A percentile compares a stretch with the other conserved stretches of the same genome.
phyloP scores from a whole-genome alignment of 1,284 basidiomycete species.

The Flammula alnicola region DNA sequence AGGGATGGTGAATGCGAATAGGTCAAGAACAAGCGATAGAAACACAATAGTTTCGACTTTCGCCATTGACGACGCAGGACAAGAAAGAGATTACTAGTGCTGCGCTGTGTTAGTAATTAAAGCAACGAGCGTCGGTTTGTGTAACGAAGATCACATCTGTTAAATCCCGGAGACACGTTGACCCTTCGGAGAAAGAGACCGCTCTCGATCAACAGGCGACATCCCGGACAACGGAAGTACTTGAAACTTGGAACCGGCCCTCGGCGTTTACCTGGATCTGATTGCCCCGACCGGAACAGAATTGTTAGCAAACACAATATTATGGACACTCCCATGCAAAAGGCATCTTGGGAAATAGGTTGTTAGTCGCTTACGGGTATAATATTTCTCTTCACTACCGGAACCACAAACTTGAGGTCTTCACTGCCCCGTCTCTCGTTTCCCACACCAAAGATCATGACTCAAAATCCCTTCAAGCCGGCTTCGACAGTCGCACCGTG shows the following conservation, averaged over 20 bases:
- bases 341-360: no score
- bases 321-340: not conserved
- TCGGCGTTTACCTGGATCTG: slow-evolving; percentile 8
- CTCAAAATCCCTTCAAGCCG: no score
- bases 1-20: slow-evolving; percentile 95
- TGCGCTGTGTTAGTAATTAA: not conserved
- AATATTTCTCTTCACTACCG: no score
- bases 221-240: slow-evolving; percentile 12
- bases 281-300: slow-evolving; percentile 8
- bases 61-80: slow-evolving; percentile 46
- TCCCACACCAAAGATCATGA: no score
- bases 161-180: slow-evolving; percentile 24
- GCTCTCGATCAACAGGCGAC: slow-evolving; percentile 7
- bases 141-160: slow-evolving; percentile 9
- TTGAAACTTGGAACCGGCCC: slow-evolving; percentile 22
- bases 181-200: slow-evolving; percentile 7
- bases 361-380: no score
- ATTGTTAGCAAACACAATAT: not conserved
- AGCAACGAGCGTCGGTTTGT: not conserved
- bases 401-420: no score
- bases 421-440: no score
- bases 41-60: slow-evolving; percentile 81
- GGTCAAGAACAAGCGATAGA: slow-evolving; percentile 82
- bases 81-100: not conserved
- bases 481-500: no score